Evolutionary conservation across 345 rosid species (phyloP).

Genomic region (Raphanus raphanistrum): DNA sequence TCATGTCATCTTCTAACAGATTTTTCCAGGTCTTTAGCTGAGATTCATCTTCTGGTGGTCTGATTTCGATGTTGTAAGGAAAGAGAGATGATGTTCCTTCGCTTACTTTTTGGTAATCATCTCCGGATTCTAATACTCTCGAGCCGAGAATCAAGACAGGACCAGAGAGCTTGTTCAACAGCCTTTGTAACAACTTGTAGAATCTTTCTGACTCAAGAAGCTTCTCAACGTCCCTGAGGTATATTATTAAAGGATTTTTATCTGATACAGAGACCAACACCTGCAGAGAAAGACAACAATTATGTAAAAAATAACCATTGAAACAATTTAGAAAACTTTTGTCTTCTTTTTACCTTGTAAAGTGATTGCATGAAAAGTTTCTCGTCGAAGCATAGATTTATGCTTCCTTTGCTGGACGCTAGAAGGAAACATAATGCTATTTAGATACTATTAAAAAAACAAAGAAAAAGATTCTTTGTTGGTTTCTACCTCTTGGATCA

Average conservation of each 20-base stretch:
- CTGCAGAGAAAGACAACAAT: slow-evolving; percentile 39
- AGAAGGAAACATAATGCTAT: too few relatives aligned
- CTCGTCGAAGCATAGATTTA: slow-evolving; percentile 81
- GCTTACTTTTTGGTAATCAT: slow-evolving; percentile 55
- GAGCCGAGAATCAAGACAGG: slow-evolving; percentile 88
- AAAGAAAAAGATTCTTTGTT: background rate
- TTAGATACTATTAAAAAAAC: too few relatives aligned
- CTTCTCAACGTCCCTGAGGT: slow-evolving; percentile 78
- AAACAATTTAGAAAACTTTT: background rate
- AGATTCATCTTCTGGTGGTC: slow-evolving; percentile 80
- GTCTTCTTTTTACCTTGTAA: slow-evolving; percentile 60
- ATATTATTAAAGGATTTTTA: slow-evolving; percentile 59
- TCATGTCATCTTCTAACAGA: slow-evolving; percentile 85
- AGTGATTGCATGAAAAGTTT: slow-evolving; percentile 77
- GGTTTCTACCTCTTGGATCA: slow-evolving; percentile 49
- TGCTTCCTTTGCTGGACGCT: slow-evolving; percentile 51
- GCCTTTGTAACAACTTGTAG: slow-evolving; percentile 58
- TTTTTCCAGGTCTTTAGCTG: slow-evolving; percentile 74
- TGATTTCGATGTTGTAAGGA: slow-evolving; percentile 75
- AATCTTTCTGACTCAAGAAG: slow-evolving; percentile 74
- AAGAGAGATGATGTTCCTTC: slow-evolving; percentile 58
- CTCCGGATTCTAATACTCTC: slow-evolving; percentile 62
- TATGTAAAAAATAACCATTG: background rate
- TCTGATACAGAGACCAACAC: slow-evolving; percentile 76
- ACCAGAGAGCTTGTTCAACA: slow-evolving; percentile 73